A percentile compares a stretch with the other conserved stretches of the same genome.
phyloP scores from a whole-genome alignment of 2,329 filamentous ascomycete species.

The Chalaropsis ovoidea region DNA sequence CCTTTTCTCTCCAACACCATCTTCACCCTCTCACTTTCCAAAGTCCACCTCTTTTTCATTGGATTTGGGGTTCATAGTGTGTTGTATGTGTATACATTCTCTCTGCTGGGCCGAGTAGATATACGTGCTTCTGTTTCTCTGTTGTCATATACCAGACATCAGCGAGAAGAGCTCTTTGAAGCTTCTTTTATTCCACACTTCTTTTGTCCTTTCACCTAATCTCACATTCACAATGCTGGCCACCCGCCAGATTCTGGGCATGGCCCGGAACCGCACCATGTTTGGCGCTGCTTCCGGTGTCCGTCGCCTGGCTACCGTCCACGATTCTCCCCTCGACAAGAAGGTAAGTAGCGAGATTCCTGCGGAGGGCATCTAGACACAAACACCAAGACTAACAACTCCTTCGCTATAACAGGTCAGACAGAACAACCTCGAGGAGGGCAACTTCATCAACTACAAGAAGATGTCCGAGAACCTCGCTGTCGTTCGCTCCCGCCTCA shows the following conservation, averaged over 20 bases:
- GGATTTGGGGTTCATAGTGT: conserved; percentile 18
- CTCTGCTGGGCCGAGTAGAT: conserved; percentile 24
- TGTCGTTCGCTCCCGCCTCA: conserved; percentile 79
- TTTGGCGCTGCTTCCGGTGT: conserved; percentile 49
- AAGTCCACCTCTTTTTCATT: conserved; percentile 13
- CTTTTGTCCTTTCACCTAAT: conserved; percentile 8
- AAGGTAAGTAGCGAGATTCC: conserved; percentile 51
- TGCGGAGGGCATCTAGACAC: background rate
- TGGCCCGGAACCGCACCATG: conserved; percentile 51
- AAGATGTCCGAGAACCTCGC: conserved; percentile 98
- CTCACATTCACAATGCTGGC: conserved; percentile 47
- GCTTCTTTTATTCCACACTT: conserved; percentile 8
- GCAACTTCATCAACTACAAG: conserved; percentile 98
- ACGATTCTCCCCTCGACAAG: conserved; percentile 75
- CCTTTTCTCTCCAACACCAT: conserved; percentile 14
- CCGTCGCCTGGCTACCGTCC: conserved; percentile 72
- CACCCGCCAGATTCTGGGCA: conserved; percentile 59
- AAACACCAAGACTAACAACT: background rate
- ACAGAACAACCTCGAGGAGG: conserved; percentile 94
- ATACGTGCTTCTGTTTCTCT: conserved; percentile 9
- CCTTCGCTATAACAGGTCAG: conserved; percentile 46
- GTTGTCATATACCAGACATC: conserved; percentile 18
- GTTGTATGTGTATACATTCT: conserved; percentile 23
- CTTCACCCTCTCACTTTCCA: conserved; percentile 16
- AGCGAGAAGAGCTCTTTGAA: conserved; percentile 14